phyloP scores from a whole-genome alignment of 1,284 basidiomycete species.

The Ceratobasidium sp. region DNA sequence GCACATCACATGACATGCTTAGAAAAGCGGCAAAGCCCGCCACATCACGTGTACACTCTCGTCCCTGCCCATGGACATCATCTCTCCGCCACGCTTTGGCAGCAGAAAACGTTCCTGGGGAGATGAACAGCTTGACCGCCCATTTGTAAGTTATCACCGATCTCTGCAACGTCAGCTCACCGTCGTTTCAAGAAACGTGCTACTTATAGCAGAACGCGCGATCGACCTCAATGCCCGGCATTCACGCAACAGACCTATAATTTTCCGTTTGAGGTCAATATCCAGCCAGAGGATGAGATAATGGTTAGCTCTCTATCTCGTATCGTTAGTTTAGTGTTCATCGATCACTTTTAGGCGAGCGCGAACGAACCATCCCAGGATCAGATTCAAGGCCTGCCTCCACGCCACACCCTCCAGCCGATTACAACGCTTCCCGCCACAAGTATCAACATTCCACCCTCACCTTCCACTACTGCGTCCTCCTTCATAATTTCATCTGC shows the following conservation, averaged over 20 bases:
- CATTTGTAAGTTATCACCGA: slow-evolving; percentile 1
- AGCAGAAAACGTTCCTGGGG: slow-evolving; percentile 36
- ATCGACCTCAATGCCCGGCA: slow-evolving; percentile 18
- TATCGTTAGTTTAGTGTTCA: not conserved
- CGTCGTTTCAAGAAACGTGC: slow-evolving; percentile 25
- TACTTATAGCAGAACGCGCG: slow-evolving; percentile 18
- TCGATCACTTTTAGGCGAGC: not conserved
- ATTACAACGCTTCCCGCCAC: not conserved
- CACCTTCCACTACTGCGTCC: not conserved
- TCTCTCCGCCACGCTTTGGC: slow-evolving; percentile 29
- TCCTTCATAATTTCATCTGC: no score
- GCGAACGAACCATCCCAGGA: slow-evolving; percentile 16
- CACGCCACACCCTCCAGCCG: not conserved
- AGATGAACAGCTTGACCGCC: slow-evolving; percentile 39
- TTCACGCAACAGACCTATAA: slow-evolving; percentile 20
- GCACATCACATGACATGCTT: slow-evolving; percentile 39
- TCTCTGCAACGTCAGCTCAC: not conserved
- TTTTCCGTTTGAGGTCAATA: not conserved
- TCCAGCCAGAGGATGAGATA: slow-evolving; percentile 10
- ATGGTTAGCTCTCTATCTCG: slow-evolving; percentile 22
- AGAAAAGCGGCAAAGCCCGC: not conserved
- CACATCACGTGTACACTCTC: slow-evolving; percentile 7
- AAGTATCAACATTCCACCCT: not conserved
- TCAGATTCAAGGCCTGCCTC: not conserved
- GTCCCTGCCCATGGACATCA: slow-evolving; percentile 33